Evolutionary conservation across 2,329 filamentous ascomycete genomes (phyloP).

Genomic region (Ceratocystis destructans): DNA sequence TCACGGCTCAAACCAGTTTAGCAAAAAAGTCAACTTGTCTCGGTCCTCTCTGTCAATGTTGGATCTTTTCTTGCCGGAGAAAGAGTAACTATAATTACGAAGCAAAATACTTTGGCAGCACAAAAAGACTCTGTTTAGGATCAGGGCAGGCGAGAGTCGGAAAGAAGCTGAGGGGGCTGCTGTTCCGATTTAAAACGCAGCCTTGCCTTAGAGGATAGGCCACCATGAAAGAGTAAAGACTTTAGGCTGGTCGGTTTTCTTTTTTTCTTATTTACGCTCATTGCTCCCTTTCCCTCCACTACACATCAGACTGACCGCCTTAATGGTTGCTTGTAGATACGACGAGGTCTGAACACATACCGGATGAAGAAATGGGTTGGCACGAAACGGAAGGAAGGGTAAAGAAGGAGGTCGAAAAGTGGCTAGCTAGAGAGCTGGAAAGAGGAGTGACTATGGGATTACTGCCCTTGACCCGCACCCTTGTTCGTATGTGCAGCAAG

Average conservation of each 20-base stretch:
- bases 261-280: no score
- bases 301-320: background rate
- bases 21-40: background rate
- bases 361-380: background rate
- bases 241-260: no score
- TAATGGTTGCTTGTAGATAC: background rate
- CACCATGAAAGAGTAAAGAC: background rate
- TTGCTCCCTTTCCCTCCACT: background rate
- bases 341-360: background rate
- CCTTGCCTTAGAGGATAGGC: background rate
- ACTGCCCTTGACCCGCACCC: background rate
- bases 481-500: background rate
- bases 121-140: background rate
- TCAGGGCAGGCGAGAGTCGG: background rate
- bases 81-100: background rate
- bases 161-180: background rate
- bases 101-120: background rate
- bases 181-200: background rate
- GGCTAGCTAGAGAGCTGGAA: background rate
- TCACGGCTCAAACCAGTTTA: background rate
- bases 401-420: background rate
- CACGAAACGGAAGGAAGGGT: background rate
- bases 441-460: background rate
- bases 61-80: no score
- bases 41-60: no score